Evolutionary conservation across 2,329 filamentous ascomycete genomes (phyloP).

Genomic region (Diaporthe citrichinensis): DNA sequence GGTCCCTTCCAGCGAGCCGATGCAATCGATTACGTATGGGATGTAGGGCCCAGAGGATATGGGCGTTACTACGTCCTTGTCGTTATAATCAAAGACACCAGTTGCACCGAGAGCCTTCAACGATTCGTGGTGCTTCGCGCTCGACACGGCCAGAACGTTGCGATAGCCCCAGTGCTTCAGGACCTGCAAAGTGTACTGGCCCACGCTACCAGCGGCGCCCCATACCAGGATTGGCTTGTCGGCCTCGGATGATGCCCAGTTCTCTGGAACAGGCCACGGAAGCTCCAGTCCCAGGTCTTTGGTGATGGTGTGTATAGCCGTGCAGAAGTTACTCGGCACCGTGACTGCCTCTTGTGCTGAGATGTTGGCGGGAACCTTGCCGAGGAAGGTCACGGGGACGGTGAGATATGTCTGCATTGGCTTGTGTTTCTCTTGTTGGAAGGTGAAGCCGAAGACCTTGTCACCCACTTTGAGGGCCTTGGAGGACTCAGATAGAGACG

Average conservation of each 20-base stretch:
- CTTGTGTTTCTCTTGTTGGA: slow-evolving; percentile 61
- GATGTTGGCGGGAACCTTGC: slow-evolving; percentile 58
- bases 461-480: slow-evolving; percentile 66
- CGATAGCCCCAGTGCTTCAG: slow-evolving; percentile 66
- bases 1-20: slow-evolving; percentile 63
- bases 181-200: slow-evolving; percentile 64
- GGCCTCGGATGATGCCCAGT: slow-evolving; percentile 52
- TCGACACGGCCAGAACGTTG: slow-evolving; percentile 64
- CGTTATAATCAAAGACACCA: slow-evolving; percentile 63
- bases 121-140: slow-evolving; percentile 59
- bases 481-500: slow-evolving; percentile 21
- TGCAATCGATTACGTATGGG: slow-evolving; percentile 68
- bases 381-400: slow-evolving; percentile 63
- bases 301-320: slow-evolving; percentile 68
- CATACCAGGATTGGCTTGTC: slow-evolving; percentile 62
- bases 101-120: slow-evolving; percentile 60
- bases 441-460: slow-evolving; percentile 69
- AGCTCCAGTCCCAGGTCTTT: slow-evolving; percentile 66
- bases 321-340: slow-evolving; percentile 70
- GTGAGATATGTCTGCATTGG: slow-evolving; percentile 70
- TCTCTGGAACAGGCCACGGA: slow-evolving; percentile 68
- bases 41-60: slow-evolving; percentile 48
- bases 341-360: slow-evolving; percentile 64
- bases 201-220: slow-evolving; percentile 68
- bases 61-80: slow-evolving; percentile 48